Base-by-base conservation (phyloP, 2,329 filamentous ascomycete species). In the Epichloe elymi region DNA sequence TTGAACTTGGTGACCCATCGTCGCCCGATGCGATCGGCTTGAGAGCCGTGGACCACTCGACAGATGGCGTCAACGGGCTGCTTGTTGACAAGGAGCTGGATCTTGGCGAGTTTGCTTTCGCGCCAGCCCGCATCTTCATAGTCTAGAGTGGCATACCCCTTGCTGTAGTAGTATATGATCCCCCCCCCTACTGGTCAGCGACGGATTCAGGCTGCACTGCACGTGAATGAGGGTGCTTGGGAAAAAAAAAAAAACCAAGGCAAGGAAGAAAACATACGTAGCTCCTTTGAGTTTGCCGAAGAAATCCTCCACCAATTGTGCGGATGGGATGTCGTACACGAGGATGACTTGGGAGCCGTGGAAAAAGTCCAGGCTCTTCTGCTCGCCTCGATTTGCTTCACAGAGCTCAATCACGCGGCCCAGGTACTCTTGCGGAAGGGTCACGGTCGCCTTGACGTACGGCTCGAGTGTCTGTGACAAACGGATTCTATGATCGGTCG, bases 1-100 rank as follows among this genome's bases (percentile, higher is more conserved):
- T 95, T 97, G 74, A 98, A 97, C 67, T 95, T 95, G 40, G 80
- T 82, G 5, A 96, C 91, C 93, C 93, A 98, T 51, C 82, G 75
- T 46, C 88, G 78, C 4, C 89, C 93, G 5, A 96, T 73, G 17
- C 87, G 77, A 33, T 91, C 85, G 0, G 84, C 81, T 66, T 96
- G 89, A 12, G 84, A 88, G 38, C 74, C 70, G 61, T 98, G 93
- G 39, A 97, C 80, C 3, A 98, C 82, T 36, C 91, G 82, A n/a
- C 88, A 83, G 17, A 98, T 89, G 11, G 93, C 93, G 68, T 98
- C 93, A 2, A 98, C 93, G 0, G 93, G 86, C 26, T 80, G 75
- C 66, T 93, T 94, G 68, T 98, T 98, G 56, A 98, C 91, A 7
- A 97, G 78, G 2, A 98, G 74, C 65, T 96, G 89, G 37, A 98